A percentile compares a stretch with the other conserved stretches of the same genome.
Conservation (phyloP, 75 land plant species). For the Cryptomeria japonica region DNA sequence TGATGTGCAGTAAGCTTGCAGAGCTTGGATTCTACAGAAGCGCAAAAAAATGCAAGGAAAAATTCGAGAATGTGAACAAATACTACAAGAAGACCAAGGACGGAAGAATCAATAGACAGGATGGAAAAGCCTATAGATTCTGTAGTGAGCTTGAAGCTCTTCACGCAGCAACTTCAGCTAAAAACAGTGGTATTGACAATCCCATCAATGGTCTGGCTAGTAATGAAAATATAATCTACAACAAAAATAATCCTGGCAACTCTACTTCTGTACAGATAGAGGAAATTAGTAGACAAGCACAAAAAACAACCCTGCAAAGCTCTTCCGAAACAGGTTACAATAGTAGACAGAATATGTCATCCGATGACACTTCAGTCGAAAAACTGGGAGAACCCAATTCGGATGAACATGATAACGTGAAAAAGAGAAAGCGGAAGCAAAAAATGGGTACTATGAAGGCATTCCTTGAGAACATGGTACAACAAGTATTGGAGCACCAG, state of each 20-base stretch:
- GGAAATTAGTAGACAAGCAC: not conserved
- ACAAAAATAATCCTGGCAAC: not conserved
- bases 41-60: constrained; percentile 44
- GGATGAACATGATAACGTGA: not conserved
- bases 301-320: not conserved
- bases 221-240: not conserved
- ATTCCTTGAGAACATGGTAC: constrained; percentile 20
- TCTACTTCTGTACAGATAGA: not conserved
- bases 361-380: constrained; percentile 2
- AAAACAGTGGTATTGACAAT: not conserved
- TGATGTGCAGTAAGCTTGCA: constrained; percentile 28
- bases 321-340: not conserved
- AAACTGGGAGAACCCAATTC: not conserved
- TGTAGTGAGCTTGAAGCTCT: constrained; percentile 25
- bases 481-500: constrained; percentile 21
- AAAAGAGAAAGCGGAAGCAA: constrained; percentile 21
- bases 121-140: constrained; percentile 28
- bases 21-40: constrained; percentile 32
- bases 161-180: not conserved
- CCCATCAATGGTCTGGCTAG: not conserved
- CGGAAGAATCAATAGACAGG: constrained; percentile 24
- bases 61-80: constrained; percentile 36
- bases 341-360: not conserved
- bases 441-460: constrained; percentile 1
- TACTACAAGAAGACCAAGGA: constrained; percentile 39